Conservation (phyloP, 2,329 filamentous ascomycete genomes). For the Nemania sp. region DNA sequence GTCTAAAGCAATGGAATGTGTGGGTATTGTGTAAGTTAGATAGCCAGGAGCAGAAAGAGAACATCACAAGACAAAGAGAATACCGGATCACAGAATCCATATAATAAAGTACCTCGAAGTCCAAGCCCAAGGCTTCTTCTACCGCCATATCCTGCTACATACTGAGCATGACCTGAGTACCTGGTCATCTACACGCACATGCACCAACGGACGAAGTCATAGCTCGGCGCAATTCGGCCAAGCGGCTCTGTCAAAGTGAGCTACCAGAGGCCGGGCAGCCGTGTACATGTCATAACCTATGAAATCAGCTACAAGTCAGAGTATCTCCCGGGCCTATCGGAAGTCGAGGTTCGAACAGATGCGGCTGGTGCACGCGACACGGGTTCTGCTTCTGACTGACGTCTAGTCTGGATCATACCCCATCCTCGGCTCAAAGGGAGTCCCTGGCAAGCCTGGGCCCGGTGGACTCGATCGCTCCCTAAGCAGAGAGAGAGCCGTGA, state of each 20-base stretch:
- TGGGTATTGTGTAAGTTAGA: too few relatives aligned
- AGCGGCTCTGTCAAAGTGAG: constrained; percentile 36
- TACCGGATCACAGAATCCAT: too few relatives aligned
- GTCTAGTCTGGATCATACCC: constrained; percentile 22
- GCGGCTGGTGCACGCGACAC: constrained; percentile 18
- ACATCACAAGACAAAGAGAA: too few relatives aligned
- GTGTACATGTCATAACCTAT: constrained; percentile 10
- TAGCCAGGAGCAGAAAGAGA: too few relatives aligned
- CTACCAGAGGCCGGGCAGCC: constrained; percentile 7
- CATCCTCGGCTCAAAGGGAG: constrained; percentile 45
- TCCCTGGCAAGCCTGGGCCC: constrained; percentile 28
- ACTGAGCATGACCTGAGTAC: constrained; percentile 1
- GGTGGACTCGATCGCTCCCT: constrained; percentile 8
- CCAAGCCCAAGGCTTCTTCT: too few relatives aligned
- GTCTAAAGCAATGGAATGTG: too few relatives aligned
- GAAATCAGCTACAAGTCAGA: constrained; percentile 4
- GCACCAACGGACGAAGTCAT: constrained; percentile 8
- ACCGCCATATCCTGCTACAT: too few relatives aligned
- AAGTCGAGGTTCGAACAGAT: constrained; percentile 1
- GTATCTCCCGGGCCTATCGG: constrained; percentile 11
- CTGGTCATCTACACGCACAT: constrained; percentile 16
- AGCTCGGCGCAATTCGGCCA: constrained; percentile 41
- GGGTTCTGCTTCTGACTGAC: constrained; percentile 25
- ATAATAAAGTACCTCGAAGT: too few relatives aligned
- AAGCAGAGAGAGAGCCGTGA: constrained; percentile 41